These are phyloP conservation scores for Thyridium curvatum DNA, from an alignment of 2,329 filamentous ascomycete species.

Conservation along the genomic window DNA sequence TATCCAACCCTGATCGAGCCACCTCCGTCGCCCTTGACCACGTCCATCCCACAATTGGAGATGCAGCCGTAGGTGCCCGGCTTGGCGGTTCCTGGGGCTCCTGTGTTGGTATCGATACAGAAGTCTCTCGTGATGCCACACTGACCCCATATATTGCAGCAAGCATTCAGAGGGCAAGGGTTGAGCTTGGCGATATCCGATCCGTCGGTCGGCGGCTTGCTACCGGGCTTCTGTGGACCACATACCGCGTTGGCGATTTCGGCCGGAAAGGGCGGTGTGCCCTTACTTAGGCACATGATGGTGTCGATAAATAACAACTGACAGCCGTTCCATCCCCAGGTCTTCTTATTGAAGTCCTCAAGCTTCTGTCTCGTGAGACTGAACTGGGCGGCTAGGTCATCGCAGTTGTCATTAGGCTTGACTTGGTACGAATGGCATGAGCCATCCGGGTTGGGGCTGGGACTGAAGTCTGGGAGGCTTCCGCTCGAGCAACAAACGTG, in stretches of 20 bases:
- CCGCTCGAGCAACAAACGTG: conserved; percentile 30
- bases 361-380: conserved; percentile 3
- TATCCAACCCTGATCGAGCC: conserved; percentile 19
- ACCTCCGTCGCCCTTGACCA: conserved; percentile 15
- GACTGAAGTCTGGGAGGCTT: conserved; percentile 22
- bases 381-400: conserved; percentile 14
- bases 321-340: conserved; percentile 30
- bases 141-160: conserved; percentile 22
- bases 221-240: conserved; percentile 24
- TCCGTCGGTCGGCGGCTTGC: conserved; percentile 3
- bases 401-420: conserved; percentile 23
- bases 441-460: conserved; percentile 25
- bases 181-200: conserved; percentile 14
- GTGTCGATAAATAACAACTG: conserved; percentile 14
- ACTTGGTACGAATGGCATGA: conserved; percentile 26
- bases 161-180: conserved; percentile 18
- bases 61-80: conserved; percentile 27
- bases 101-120: conserved; percentile 21
- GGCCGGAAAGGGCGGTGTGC: conserved; percentile 24
- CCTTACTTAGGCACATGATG: conserved; percentile 26
- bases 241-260: conserved; percentile 21
- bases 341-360: conserved; percentile 24
- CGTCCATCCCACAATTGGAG: conserved; percentile 30
- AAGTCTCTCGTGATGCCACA: conserved; percentile 32
- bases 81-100: conserved; percentile 27